These are phyloP conservation scores for Mycena leptocephala DNA, from an alignment of 768 basidiomycete species.

Conservation along the genomic window DNA sequence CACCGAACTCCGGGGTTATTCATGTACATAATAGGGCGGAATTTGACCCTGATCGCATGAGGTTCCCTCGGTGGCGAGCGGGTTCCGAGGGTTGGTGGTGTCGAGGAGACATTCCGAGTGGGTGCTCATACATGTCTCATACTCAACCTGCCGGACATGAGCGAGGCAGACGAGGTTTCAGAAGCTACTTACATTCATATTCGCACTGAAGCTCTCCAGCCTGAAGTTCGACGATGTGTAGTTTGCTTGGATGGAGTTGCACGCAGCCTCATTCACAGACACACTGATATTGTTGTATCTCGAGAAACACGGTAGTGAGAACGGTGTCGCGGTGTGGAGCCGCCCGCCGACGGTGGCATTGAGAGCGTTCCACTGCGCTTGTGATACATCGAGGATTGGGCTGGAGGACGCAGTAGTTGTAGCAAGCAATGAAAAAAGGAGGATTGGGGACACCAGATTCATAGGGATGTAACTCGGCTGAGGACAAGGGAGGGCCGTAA, in stretches of 20 bases:
- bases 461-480: no score
- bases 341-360: slow-evolving; percentile 20
- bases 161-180: not conserved
- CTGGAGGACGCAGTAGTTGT: not conserved
- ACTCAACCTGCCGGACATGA: not conserved
- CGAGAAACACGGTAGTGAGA: slow-evolving; percentile 22
- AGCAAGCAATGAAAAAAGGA: no score
- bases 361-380: slow-evolving; percentile 2
- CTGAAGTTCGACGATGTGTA: slow-evolving; percentile 12
- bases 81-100: not conserved
- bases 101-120: slow-evolving; percentile 15
- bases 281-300: slow-evolving; percentile 12
- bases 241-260: slow-evolving; percentile 3
- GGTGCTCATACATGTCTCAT: slow-evolving; percentile 20
- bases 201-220: slow-evolving; percentile 13
- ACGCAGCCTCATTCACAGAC: not conserved
- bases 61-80: not conserved
- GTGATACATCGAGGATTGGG: not conserved
- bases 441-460: no score
- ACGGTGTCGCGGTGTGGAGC: slow-evolving; percentile 11
- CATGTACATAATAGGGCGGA: slow-evolving; percentile 25
- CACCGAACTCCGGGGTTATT: not conserved
- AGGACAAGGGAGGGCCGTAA: no score
- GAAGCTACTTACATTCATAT: slow-evolving; percentile 13
- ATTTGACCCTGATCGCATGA: slow-evolving; percentile 30